Evolutionary conservation across 1,284 basidiomycete species (phyloP).

Genomic region (Pterula multifida): DNA sequence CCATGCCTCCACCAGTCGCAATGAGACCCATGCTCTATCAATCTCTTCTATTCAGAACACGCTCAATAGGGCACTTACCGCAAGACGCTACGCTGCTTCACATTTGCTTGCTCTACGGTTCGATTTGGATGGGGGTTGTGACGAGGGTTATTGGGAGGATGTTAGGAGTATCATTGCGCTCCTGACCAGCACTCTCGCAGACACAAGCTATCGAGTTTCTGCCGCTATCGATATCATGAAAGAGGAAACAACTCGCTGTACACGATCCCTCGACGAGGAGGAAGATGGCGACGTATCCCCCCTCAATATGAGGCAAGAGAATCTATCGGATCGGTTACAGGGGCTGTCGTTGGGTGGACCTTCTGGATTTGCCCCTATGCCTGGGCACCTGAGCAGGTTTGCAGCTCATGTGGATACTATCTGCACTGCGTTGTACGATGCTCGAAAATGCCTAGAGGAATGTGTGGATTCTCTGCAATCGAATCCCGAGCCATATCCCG

Average conservation of each 20-base stretch:
- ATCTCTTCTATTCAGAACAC: slow-evolving; percentile 46
- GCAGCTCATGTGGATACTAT: slow-evolving; percentile 61
- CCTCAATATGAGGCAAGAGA: background rate
- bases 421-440: slow-evolving; percentile 51
- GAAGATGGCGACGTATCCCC: slow-evolving; percentile 8
- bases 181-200: slow-evolving; percentile 50
- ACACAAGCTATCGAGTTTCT: slow-evolving; percentile 44
- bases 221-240: slow-evolving; percentile 51
- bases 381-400: slow-evolving; percentile 51
- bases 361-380: slow-evolving; percentile 52
- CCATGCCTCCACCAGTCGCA: slow-evolving; percentile 9
- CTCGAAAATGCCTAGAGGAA: slow-evolving; percentile 45
- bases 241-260: slow-evolving; percentile 31
- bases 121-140: slow-evolving; percentile 25
- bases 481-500: background rate
- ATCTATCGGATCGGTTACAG: slow-evolving; percentile 1
- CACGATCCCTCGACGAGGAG: slow-evolving; percentile 25
- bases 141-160: slow-evolving; percentile 71
- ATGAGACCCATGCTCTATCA: slow-evolving; percentile 36
- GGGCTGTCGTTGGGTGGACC: slow-evolving; percentile 17
- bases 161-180: slow-evolving; percentile 60
- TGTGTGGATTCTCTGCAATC: slow-evolving; percentile 45
- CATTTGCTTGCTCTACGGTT: slow-evolving; percentile 69
- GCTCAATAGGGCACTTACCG: slow-evolving; percentile 48
- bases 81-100: slow-evolving; percentile 64